Percentiles rank a stretch among this genome's conserved stretches.
These are phyloP conservation scores for Hyparrhenia diplandra DNA, from an alignment of 176 grass and related monocot species.

Conservation along the genomic window DNA sequence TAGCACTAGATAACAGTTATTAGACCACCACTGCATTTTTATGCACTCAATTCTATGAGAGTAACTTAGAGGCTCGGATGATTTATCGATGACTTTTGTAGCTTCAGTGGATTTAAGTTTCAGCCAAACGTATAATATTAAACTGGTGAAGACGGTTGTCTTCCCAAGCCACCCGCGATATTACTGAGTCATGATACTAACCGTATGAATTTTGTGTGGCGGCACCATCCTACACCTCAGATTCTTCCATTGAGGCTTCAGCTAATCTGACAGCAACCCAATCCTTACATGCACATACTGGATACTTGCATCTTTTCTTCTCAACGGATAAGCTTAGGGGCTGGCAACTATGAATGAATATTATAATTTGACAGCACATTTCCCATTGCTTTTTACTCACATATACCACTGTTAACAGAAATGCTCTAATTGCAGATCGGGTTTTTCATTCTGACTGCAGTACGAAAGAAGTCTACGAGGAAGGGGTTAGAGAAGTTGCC, in stretches of 20 bases:
- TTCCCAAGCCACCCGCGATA: neutral
- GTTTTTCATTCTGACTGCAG: conserved; percentile 76
- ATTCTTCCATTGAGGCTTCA: neutral
- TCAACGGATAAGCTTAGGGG: conserved; percentile 39
- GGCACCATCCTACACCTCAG: neutral
- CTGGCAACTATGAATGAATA: neutral
- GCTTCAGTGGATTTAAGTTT: neutral
- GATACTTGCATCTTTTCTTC: neutral
- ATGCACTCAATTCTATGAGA: conserved; percentile 2
- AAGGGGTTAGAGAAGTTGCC: conserved; percentile 87
- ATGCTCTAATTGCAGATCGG: conserved; percentile 49
- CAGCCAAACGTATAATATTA: neutral
- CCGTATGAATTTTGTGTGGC: neutral
- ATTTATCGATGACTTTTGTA: conserved; percentile 21
- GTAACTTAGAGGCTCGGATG: conserved; percentile 7
- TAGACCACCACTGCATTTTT: neutral
- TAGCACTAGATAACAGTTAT: neutral
- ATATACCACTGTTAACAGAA: conserved; percentile 12
- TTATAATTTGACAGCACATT: neutral
- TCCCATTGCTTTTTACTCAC: neutral
- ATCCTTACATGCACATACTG: neutral
- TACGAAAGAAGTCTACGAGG: conserved; percentile 83
- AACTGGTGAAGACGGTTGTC: neutral
- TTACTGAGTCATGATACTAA: neutral
- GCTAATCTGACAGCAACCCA: neutral